phyloP scores from a whole-genome alignment of 164 flowering plant genomes.

The Nymphaea thermarum region DNA sequence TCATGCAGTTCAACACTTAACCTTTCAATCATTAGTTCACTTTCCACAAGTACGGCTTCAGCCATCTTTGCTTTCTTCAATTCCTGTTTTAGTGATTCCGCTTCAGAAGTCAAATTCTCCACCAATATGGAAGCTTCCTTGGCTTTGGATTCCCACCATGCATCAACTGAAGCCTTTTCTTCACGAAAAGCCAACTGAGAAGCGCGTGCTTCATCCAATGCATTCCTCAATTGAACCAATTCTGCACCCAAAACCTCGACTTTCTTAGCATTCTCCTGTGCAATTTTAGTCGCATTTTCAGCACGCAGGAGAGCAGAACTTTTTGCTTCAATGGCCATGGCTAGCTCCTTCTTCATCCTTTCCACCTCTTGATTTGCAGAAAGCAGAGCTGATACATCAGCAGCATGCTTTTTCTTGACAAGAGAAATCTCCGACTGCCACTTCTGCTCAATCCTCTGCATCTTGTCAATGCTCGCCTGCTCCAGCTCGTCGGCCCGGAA shows the following conservation, averaged over 20 bases:
- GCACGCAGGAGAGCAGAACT: slow-evolving; percentile 68
- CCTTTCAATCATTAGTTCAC: neutral
- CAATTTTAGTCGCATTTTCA: slow-evolving; percentile 81
- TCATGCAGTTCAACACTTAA: slow-evolving; percentile 46
- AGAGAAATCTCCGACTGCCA: slow-evolving; percentile 65
- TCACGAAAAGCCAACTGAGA: neutral
- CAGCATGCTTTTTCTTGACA: slow-evolving; percentile 63
- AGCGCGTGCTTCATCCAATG: neutral
- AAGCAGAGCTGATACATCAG: slow-evolving; percentile 58
- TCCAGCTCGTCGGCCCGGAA: slow-evolving; percentile 88
- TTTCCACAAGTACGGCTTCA: slow-evolving; percentile 18
- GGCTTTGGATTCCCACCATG: slow-evolving; percentile 34
- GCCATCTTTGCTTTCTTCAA: slow-evolving; percentile 10
- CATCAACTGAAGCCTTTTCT: slow-evolving; percentile 45
- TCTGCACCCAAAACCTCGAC: slow-evolving; percentile 60
- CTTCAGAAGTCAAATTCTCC: slow-evolving; percentile 38
- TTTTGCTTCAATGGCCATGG: slow-evolving; percentile 63
- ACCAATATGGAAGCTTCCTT: slow-evolving; percentile 30
- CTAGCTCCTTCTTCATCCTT: slow-evolving; percentile 53
- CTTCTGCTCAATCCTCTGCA: slow-evolving; percentile 69
- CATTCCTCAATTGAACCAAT: slow-evolving; percentile 23
- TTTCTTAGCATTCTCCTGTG: slow-evolving; percentile 70
- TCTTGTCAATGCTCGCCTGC: slow-evolving; percentile 67
- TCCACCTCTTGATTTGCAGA: slow-evolving; percentile 70
- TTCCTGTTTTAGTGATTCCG: slow-evolving; percentile 41